A percentile compares a stretch with the other conserved stretches of the same genome.
Evolutionary conservation across 2,329 filamentous ascomycete species (phyloP).

Genomic region (Fusarium penzigii): DNA sequence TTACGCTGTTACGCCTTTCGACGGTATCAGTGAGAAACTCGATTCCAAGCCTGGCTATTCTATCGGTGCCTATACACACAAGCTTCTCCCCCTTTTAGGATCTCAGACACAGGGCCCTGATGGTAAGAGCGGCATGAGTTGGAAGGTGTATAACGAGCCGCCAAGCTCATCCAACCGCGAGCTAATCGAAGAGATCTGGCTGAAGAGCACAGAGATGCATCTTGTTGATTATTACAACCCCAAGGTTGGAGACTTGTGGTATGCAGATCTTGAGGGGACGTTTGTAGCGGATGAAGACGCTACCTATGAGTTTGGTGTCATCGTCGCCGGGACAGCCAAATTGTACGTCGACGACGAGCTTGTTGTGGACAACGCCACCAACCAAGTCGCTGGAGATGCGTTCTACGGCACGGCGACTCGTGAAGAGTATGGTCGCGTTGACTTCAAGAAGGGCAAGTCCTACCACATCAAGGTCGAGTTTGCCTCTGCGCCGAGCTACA

Average conservation of each 20-base stretch:
- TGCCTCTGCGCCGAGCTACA: constrained; percentile 58
- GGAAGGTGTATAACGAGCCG: constrained; percentile 63
- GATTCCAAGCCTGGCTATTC: constrained; percentile 48
- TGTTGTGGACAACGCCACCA: constrained; percentile 66
- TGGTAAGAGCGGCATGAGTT: constrained; percentile 59
- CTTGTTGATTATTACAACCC: constrained; percentile 54
- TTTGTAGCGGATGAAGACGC: constrained; percentile 61
- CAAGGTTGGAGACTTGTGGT: constrained; percentile 57
- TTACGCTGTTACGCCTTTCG: constrained; percentile 71
- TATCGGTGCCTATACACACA: constrained; percentile 65
- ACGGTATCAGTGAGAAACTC: constrained; percentile 64
- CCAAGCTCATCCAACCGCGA: constrained; percentile 48
- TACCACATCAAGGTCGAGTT: constrained; percentile 64
- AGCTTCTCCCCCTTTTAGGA: constrained; percentile 61
- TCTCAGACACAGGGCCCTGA: constrained; percentile 50
- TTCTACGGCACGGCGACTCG: constrained; percentile 67
- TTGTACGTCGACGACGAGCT: constrained; percentile 63
- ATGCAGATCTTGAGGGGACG: constrained; percentile 61
- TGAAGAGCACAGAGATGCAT: constrained; percentile 51
- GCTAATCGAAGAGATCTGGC: constrained; percentile 50
- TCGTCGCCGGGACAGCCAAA: constrained; percentile 66
- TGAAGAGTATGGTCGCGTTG: constrained; percentile 61
- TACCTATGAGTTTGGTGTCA: constrained; percentile 65
- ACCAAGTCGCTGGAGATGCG: constrained; percentile 61
- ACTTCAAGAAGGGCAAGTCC: constrained; percentile 58